A percentile compares a stretch with the other conserved stretches of the same genome.
These are phyloP conservation scores for Aegle marmelos DNA, from an alignment of 345 rosid genomes.

Conservation along the genomic window DNA sequence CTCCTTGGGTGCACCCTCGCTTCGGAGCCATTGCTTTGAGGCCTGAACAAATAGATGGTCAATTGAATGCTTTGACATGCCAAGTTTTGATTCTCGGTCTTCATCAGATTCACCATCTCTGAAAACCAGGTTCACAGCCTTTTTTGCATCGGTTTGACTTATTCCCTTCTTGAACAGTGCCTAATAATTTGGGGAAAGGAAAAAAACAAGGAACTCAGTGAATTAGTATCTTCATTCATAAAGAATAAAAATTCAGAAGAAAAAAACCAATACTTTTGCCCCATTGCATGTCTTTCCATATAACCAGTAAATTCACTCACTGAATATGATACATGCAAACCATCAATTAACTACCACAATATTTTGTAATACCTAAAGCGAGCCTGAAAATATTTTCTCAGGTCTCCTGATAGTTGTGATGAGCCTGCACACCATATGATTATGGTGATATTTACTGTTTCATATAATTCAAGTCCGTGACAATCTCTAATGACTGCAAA, in stretches of 20 bases:
- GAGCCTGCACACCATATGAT: neutral
- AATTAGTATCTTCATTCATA: slow-evolving; percentile 3
- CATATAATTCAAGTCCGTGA: neutral
- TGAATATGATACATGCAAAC: neutral
- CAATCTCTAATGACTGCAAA: neutral
- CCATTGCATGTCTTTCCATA: neutral
- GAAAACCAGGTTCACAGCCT: slow-evolving; percentile 70
- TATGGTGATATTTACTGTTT: neutral
- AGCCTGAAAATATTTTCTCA: neutral
- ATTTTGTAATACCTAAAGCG: neutral
- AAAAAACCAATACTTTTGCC: neutral
- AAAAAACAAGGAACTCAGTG: neutral
- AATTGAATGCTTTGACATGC: slow-evolving; percentile 56
- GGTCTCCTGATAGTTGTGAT: neutral
- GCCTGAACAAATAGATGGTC: slow-evolving; percentile 68
- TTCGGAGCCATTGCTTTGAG: slow-evolving; percentile 67
- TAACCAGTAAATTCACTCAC: neutral
- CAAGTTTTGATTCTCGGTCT: slow-evolving; percentile 43
- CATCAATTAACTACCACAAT: neutral
- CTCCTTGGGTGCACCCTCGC: slow-evolving; percentile 55
- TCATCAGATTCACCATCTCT: slow-evolving; percentile 39
- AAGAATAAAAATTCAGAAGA: neutral
- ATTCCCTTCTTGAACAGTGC: slow-evolving; percentile 67
- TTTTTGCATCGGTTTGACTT: slow-evolving; percentile 47
- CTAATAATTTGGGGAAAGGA: slow-evolving; percentile 25